Evolutionary conservation across 1,139 yeast species (phyloP).

Genomic region (Meyerozyma guilliermondii): DNA sequence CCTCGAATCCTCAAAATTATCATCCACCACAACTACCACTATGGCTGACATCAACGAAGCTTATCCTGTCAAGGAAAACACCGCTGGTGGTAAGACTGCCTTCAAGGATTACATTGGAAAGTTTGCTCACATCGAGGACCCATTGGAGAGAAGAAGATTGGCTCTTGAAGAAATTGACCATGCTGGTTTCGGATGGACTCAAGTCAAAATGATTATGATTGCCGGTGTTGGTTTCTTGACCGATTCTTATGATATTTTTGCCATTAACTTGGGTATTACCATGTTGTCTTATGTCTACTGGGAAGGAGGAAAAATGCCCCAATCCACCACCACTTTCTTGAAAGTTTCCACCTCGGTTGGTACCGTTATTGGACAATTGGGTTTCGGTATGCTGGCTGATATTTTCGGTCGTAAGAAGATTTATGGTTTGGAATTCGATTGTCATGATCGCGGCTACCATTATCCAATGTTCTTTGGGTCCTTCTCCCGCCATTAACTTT

Average conservation of each 20-base stretch:
- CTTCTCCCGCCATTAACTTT: slow-evolving; percentile 64
- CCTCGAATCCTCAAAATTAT: neutral
- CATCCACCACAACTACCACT: neutral
- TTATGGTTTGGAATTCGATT: slow-evolving; percentile 81
- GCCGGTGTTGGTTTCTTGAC: slow-evolving; percentile 95
- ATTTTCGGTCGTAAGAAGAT: slow-evolving; percentile 80
- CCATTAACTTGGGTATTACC: slow-evolving; percentile 74
- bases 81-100: slow-evolving; percentile 78
- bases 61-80: slow-evolving; percentile 15
- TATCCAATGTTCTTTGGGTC: slow-evolving; percentile 69
- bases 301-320: slow-evolving; percentile 50
- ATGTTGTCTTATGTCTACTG: slow-evolving; percentile 76
- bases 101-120: slow-evolving; percentile 83
- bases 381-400: slow-evolving; percentile 85
- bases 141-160: slow-evolving; percentile 82
- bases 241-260: slow-evolving; percentile 88
- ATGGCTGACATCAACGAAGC: slow-evolving; percentile 23
- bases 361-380: slow-evolving; percentile 86
- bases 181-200: slow-evolving; percentile 85
- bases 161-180: slow-evolving; percentile 87
- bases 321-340: slow-evolving; percentile 66
- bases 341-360: slow-evolving; percentile 92
- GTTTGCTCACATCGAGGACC: slow-evolving; percentile 81
- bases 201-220: slow-evolving; percentile 76
- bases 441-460: slow-evolving; percentile 78